Percentiles rank a stretch among this genome's conserved stretches.
Conservation (phyloP, 2,329 filamentous ascomycete species). For the Trichoderma breve region DNA sequence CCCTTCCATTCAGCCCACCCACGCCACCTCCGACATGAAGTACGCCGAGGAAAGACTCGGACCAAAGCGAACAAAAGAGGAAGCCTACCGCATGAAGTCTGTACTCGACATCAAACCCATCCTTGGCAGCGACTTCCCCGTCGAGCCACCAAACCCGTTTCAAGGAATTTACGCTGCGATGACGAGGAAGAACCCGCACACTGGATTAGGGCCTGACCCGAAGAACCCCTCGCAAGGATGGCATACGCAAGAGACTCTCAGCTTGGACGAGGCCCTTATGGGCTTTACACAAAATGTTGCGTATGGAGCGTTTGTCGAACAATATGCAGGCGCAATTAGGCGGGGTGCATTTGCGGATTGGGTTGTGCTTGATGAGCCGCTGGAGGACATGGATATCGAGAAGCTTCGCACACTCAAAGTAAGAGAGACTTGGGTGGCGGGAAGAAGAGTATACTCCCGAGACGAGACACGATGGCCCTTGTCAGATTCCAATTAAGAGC, state of each 20-base stretch:
- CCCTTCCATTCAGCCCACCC: conserved; percentile 68
- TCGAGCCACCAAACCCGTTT: conserved; percentile 66
- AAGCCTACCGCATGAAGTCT: conserved; percentile 66
- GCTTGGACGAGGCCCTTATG: conserved; percentile 55
- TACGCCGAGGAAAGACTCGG: conserved; percentile 64
- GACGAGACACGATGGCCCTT: background rate
- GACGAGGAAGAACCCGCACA: conserved; percentile 57
- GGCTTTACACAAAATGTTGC: conserved; percentile 63
- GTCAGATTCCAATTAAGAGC: background rate
- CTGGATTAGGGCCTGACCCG: conserved; percentile 49
- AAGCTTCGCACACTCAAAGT: conserved; percentile 54
- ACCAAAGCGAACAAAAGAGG: conserved; percentile 47
- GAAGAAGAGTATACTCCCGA: conserved; percentile 46
- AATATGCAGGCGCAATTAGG: conserved; percentile 56
- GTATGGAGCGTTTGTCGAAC: conserved; percentile 58
- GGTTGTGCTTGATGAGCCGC: conserved; percentile 62
- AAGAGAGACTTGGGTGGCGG: conserved; percentile 67
- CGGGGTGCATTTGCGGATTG: conserved; percentile 66
- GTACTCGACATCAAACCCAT: conserved; percentile 54
- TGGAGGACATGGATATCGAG: conserved; percentile 51
- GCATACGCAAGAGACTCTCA: conserved; percentile 59
- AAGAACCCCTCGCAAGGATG: conserved; percentile 52
- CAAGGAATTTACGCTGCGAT: conserved; percentile 68
- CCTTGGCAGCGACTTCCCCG: conserved; percentile 69
- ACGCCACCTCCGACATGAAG: conserved; percentile 69